Evolutionary conservation across 208 protist genomes (phyloP).

Genomic region (Crithidia mellificae): DNA sequence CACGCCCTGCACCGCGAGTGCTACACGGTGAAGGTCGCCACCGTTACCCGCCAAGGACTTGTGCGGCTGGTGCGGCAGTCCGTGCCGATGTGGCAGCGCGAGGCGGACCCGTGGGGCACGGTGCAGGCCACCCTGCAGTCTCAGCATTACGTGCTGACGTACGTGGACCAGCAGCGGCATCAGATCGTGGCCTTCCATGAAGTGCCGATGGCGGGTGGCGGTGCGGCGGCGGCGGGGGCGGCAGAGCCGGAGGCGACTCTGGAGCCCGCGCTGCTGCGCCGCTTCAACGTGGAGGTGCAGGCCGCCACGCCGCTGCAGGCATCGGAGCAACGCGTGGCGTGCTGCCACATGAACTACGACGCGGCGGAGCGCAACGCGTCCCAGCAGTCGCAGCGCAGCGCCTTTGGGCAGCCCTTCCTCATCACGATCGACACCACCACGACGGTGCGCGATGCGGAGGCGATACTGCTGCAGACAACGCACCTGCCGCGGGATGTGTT

Average conservation of each 20-base stretch:
- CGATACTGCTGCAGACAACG: conserved; percentile 40
- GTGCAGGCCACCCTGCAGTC: conserved; percentile 31
- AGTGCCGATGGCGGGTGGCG: conserved; percentile 46
- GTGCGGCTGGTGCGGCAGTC: conserved; percentile 37
- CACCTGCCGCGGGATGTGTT: conserved; percentile 44
- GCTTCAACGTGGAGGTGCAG: conserved; percentile 51
- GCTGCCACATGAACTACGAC: conserved; percentile 61
- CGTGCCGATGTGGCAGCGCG: conserved; percentile 33
- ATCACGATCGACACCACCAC: conserved; percentile 50
- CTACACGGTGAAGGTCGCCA: conserved; percentile 26
- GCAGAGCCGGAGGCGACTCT: conserved; percentile 17
- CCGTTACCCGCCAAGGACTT: conserved; percentile 31
- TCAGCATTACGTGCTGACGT: conserved; percentile 47
- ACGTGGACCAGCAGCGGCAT: conserved; percentile 26
- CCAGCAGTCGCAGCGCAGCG: conserved; percentile 16
- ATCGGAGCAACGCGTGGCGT: conserved; percentile 59
- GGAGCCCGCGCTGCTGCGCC: conserved; percentile 28
- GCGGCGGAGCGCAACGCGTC: conserved; percentile 9
- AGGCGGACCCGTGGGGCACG: conserved; percentile 48
- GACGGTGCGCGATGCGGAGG: conserved; percentile 50
- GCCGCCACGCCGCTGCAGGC: conserved; percentile 42
- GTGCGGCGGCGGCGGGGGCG: background rate
- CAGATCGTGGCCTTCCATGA: conserved; percentile 56
- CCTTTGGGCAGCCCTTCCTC: conserved; percentile 69
- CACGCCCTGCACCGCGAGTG: conserved; percentile 52